Evolutionary conservation across 768 basidiomycete genomes (phyloP).

Genomic region (Lactifluus echinatus): DNA sequence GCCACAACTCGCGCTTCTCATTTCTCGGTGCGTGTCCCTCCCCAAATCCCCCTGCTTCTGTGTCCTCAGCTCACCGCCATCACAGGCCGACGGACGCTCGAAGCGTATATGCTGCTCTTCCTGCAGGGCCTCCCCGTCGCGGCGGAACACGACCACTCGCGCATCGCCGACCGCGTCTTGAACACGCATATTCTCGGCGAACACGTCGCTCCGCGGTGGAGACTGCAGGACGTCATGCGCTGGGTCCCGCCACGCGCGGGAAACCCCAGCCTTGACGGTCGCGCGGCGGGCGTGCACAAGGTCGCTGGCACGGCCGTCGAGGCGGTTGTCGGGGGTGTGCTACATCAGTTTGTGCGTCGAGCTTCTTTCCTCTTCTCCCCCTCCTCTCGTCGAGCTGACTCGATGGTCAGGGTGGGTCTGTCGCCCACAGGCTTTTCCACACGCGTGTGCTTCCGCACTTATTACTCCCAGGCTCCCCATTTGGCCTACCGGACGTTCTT

Average conservation of each 20-base stretch:
- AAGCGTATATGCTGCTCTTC: slow-evolving; percentile 68
- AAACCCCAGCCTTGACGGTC: slow-evolving; percentile 25
- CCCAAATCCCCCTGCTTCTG: not conserved
- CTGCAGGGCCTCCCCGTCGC: slow-evolving; percentile 44
- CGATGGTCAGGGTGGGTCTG: slow-evolving; percentile 30
- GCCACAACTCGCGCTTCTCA: slow-evolving; percentile 63
- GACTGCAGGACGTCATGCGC: slow-evolving; percentile 58
- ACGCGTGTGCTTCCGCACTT: slow-evolving; percentile 34
- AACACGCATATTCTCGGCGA: slow-evolving; percentile 69
- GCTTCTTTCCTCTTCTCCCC: not conserved
- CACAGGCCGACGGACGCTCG: slow-evolving; percentile 67
- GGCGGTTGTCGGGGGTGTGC: slow-evolving; percentile 68
- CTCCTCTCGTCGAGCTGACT: not conserved
- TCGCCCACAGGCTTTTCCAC: slow-evolving; percentile 36
- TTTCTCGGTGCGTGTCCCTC: slow-evolving; percentile 54
- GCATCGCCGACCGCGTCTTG: slow-evolving; percentile 45
- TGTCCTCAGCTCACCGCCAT: not conserved
- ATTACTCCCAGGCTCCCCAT: slow-evolving; percentile 24
- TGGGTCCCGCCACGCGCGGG: slow-evolving; percentile 37
- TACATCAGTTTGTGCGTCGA: slow-evolving; percentile 66
- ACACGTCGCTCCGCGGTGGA: slow-evolving; percentile 68
- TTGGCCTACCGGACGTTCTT: slow-evolving; percentile 34
- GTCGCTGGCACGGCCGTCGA: slow-evolving; percentile 71
- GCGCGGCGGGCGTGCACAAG: slow-evolving; percentile 63
- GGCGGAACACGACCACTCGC: slow-evolving; percentile 48